phyloP scores from a whole-genome alignment of 2,329 filamentous ascomycete genomes.

The Aspergillus flavus region DNA sequence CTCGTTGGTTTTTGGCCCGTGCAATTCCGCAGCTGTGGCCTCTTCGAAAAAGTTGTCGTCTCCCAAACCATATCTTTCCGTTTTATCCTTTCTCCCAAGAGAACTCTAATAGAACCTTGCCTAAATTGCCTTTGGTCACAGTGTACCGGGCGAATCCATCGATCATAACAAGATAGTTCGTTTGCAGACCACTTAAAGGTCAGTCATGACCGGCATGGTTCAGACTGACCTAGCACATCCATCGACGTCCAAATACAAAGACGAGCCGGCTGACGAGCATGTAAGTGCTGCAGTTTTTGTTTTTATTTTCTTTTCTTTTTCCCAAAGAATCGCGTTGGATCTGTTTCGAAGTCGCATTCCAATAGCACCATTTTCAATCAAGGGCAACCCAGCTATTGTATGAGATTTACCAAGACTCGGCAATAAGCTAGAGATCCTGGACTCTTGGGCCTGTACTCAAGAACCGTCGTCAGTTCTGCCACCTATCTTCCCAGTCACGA shows the following conservation, averaged over 20 bases:
- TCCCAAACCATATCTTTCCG: constrained; percentile 19
- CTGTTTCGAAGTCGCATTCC: background rate
- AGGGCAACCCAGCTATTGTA: constrained; percentile 20
- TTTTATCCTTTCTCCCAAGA: constrained; percentile 18
- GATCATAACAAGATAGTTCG: constrained; percentile 7
- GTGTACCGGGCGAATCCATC: constrained; percentile 1
- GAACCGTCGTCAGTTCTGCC: background rate
- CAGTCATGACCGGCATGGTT: constrained; percentile 47
- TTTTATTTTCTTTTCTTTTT: constrained; percentile 21
- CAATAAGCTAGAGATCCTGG: background rate
- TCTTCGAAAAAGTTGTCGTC: constrained; percentile 20
- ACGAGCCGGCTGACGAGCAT: constrained; percentile 50
- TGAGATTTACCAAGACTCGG: constrained; percentile 15
- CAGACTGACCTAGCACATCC: constrained; percentile 45
- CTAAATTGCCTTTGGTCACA: constrained; percentile 9
- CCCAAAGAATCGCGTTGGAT: background rate
- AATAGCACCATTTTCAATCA: constrained; percentile 9
- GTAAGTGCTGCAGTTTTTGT: constrained; percentile 43
- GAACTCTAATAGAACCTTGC: constrained; percentile 17
- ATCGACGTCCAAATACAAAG: constrained; percentile 48
- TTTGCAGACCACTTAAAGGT: constrained; percentile 28
- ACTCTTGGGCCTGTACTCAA: background rate
- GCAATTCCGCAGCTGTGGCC: constrained; percentile 20
- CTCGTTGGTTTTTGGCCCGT: constrained; percentile 27
- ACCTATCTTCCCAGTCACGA: background rate